Evolutionary conservation across 805 yeast genomes (phyloP), one percentile per base, ranked within the genome.

Genomic region (Metschnikowia aberdeeniae): DNA sequence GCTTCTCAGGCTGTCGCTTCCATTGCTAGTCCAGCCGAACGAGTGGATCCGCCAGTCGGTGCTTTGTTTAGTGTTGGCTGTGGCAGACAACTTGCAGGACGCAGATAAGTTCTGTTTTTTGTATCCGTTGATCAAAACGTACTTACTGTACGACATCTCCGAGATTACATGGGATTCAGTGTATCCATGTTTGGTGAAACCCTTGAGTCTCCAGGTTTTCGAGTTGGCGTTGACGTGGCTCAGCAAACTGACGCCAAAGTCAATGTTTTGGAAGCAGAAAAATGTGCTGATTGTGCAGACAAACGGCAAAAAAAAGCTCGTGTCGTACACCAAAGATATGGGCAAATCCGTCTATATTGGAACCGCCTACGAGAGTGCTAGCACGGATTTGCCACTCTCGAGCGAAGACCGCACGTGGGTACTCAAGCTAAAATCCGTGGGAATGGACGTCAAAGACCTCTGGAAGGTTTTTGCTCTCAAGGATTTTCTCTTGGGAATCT

Each of bases 31-130:
- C 7, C 97, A 90, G 59, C 98, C 98, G 0, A 90, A 89, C 61
- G 84, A 80, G 43, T 83, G 95, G 82, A 83, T 92, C 9, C 66
- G 96, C 32, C 88, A 86, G 51, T 76, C 84, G 1, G 78, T 85
- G 0, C 56, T 89, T 35, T 66, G 73, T 2, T 69, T 89, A 40
- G 69, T 89, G 1, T 68, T 85, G 2, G 74, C 84, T 0, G 75
- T 87, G 1, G 79, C 86, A 1, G 70, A 73, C 2, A 80, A 80
- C 54, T 62, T 89, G 22, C 72, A 84, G 10, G 72, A 80, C 19
- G 93, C 97, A 0, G 97, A 93, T 53, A 67, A 80, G 9, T 88
- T 84, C 54, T 92, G 98, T 57, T 75, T 89, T 60, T 66, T 90
- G 5, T 84, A 87, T 49, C 98, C 97, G 0, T 72, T 87, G 30